Percentiles rank a stretch among this genome's conserved stretches.
Evolutionary conservation across 441 rosid species (phyloP).

Genomic region (Brassica balearica): DNA sequence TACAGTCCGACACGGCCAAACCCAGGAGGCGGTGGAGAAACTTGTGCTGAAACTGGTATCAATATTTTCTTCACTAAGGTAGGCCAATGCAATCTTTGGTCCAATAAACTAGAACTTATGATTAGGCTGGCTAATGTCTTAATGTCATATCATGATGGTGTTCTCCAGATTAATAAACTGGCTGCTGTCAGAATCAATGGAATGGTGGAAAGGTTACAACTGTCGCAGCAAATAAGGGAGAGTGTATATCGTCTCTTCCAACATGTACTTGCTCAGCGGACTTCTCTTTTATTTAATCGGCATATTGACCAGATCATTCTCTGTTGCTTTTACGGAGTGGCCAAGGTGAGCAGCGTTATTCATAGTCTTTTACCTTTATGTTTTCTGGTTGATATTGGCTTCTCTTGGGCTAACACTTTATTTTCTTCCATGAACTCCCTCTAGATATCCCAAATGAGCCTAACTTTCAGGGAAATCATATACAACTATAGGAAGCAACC

Average conservation of each 20-base stretch:
- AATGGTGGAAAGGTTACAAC: constrained; percentile 93
- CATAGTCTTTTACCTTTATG: neutral
- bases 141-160: neutral
- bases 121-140: no score
- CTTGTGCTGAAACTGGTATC: no score
- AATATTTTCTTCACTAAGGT: no score
- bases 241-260: constrained; percentile 83
- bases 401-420: constrained; percentile 24
- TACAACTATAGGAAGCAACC: constrained; percentile 95
- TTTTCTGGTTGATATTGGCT: neutral
- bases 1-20: no score
- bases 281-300: constrained; percentile 84
- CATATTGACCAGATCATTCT: constrained; percentile 98
- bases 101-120: no score
- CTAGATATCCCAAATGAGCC: constrained; percentile 83
- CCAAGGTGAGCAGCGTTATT: constrained; percentile 60
- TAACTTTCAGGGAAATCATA: constrained; percentile 87
- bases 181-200: constrained; percentile 97
- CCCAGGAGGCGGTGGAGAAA: no score
- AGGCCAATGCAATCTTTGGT: no score
- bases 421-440: constrained; percentile 22
- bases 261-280: constrained; percentile 74
- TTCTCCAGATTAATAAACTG: constrained; percentile 79
- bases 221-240: constrained; percentile 86
- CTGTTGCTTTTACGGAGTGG: constrained; percentile 94